Evolutionary conservation across 2,329 filamentous ascomycete genomes (phyloP).

Genomic region (Aspergillus sp.): DNA sequence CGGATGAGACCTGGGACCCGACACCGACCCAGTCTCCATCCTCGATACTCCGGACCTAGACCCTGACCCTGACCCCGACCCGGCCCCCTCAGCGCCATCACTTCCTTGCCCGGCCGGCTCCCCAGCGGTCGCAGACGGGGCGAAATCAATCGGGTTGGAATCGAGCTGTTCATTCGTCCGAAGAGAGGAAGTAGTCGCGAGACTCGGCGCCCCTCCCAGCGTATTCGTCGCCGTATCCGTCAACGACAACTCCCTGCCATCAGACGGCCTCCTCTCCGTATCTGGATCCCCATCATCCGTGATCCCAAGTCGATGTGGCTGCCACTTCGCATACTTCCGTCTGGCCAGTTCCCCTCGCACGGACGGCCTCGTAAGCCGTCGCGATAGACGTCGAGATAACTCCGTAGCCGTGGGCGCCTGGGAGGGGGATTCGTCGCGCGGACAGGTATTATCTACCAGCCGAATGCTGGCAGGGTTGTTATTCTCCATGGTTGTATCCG

Average conservation of each 20-base stretch:
- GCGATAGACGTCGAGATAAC: conserved; percentile 17
- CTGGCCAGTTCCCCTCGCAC: conserved; percentile 41
- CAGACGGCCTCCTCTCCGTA: conserved; percentile 7
- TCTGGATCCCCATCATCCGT: conserved; percentile 17
- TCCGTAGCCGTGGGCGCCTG: conserved; percentile 7
- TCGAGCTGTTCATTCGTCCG: conserved; percentile 6
- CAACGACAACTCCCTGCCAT: conserved; percentile 9
- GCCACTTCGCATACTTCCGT: conserved; percentile 51
- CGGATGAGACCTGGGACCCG: conserved; percentile 4
- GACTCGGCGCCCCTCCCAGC: conserved; percentile 4
- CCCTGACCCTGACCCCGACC: not conserved
- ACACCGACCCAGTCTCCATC: not conserved
- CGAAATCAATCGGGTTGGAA: conserved; percentile 17
- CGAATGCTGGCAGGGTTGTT: conserved; percentile 24
- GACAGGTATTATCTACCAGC: conserved; percentile 42
- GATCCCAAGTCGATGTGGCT: conserved; percentile 57
- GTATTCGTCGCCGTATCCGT: conserved; percentile 13
- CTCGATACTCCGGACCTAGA: not conserved
- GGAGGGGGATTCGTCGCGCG: conserved; percentile 23
- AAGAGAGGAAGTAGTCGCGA: not conserved
- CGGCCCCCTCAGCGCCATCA: not conserved
- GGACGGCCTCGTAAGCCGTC: conserved; percentile 25
- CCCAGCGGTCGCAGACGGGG: not conserved
- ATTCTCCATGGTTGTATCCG: conserved; percentile 24
- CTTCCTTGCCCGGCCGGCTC: not conserved